Evolutionary conservation across 2,329 filamentous ascomycete species (phyloP).

Genomic region (Xylariaceae sp.): DNA sequence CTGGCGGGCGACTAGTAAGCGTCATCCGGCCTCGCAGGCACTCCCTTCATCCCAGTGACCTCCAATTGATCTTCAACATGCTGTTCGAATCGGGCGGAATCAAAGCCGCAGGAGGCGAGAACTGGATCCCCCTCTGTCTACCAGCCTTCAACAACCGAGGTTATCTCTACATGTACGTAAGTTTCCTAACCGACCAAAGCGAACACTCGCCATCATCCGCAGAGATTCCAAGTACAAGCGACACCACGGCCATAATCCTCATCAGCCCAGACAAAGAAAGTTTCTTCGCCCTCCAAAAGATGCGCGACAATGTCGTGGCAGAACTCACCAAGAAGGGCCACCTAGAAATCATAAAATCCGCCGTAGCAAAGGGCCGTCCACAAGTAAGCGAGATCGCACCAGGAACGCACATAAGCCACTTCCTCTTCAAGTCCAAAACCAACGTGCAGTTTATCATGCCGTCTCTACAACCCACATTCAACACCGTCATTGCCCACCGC

Average conservation of each 20-base stretch:
- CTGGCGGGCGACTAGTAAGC: constrained; percentile 87
- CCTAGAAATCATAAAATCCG: constrained; percentile 70
- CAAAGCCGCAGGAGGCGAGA: constrained; percentile 86
- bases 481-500: constrained; percentile 55
- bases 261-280: constrained; percentile 91
- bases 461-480: constrained; percentile 69
- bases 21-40: constrained; percentile 93
- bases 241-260: constrained; percentile 86
- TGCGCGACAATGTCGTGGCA: constrained; percentile 60
- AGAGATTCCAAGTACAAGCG: constrained; percentile 62
- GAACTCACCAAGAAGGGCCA: constrained; percentile 75
- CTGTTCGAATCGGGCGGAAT: constrained; percentile 92
- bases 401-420: constrained; percentile 79
- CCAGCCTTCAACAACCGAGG: constrained; percentile 96
- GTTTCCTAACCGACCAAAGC: constrained; percentile 71
- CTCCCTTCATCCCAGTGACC: constrained; percentile 89
- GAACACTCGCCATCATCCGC: constrained; percentile 40
- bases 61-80: constrained; percentile 99
- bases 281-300: constrained; percentile 83
- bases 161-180: constrained; percentile 99
- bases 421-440: constrained; percentile 88
- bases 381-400: constrained; percentile 73
- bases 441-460: constrained; percentile 98
- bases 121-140: constrained; percentile 94
- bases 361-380: constrained; percentile 70